Conservation (phyloP, 352 stramenopile species). For the Phytophthora litchii region DNA sequence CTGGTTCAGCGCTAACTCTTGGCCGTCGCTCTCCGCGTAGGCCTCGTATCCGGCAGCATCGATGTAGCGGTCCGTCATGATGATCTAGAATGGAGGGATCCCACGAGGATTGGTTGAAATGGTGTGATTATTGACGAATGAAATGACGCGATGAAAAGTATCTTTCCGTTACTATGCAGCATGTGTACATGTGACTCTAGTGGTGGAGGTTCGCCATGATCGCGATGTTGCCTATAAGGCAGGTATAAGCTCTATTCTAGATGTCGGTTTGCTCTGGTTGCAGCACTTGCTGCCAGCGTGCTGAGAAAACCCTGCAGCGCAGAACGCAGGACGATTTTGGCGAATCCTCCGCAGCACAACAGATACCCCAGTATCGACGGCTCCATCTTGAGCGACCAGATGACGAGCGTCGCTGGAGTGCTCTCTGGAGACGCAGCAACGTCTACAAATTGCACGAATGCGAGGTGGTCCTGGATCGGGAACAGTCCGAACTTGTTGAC, state of each 20-base stretch:
- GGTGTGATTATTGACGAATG: constrained; percentile 7
- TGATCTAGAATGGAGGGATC: neutral
- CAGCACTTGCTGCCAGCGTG: constrained; percentile 28
- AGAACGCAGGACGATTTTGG: constrained; percentile 44
- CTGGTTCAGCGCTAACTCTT: constrained; percentile 51
- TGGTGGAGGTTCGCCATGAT: neutral
- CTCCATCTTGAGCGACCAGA: constrained; percentile 56
- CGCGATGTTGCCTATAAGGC: too few species aligned
- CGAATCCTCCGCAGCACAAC: constrained; percentile 49
- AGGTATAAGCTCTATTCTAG: constrained; percentile 30
- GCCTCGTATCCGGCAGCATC: constrained; percentile 46
- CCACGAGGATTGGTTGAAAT: constrained; percentile 11
- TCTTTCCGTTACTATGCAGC: constrained; percentile 7
- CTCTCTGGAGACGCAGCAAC: constrained; percentile 44
- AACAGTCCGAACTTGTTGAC: constrained; percentile 55
- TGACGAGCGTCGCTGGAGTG: constrained; percentile 48
- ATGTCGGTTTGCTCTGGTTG: constrained; percentile 12
- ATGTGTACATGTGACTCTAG: neutral
- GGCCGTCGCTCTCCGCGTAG: constrained; percentile 55
- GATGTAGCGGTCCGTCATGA: constrained; percentile 41
- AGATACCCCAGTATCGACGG: constrained; percentile 48
- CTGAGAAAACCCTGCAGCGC: constrained; percentile 38
- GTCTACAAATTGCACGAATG: constrained; percentile 69
- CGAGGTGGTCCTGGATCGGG: constrained; percentile 57
- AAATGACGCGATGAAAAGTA: constrained; percentile 13